Evolutionary conservation across 345 rosid genomes (phyloP).

Genomic region (Citrus maxima): DNA sequence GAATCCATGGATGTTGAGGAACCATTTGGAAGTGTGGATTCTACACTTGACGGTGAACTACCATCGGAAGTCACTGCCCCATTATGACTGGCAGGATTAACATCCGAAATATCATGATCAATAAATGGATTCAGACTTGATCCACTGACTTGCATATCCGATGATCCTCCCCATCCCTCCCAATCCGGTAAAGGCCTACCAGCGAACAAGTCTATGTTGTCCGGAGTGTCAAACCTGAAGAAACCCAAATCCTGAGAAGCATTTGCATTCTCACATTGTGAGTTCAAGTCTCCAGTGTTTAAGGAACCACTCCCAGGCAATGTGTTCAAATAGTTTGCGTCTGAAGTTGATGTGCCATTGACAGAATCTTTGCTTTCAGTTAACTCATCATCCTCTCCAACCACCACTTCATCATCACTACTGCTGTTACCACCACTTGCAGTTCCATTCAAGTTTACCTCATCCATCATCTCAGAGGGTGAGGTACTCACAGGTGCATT

Average conservation of each 20-base stretch:
- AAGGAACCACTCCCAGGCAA: constrained; percentile 23
- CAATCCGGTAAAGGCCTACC: constrained; percentile 70
- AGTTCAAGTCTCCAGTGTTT: constrained; percentile 17
- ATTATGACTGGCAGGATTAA: constrained; percentile 23
- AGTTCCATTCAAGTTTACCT: constrained; percentile 63
- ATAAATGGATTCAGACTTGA: constrained; percentile 66
- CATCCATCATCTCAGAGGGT: constrained; percentile 71
- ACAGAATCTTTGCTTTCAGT: constrained; percentile 44
- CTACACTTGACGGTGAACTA: constrained; percentile 34
- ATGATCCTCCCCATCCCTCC: constrained; percentile 82
- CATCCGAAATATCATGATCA: constrained; percentile 42
- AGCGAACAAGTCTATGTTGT: constrained; percentile 50
- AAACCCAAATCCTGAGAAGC: constrained; percentile 38
- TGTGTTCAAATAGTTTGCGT: constrained; percentile 26
- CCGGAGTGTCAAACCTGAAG: constrained; percentile 55
- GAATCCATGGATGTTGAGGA: constrained; percentile 36
- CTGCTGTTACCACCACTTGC: constrained; percentile 62
- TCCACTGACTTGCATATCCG: constrained; percentile 55
- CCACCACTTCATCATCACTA: constrained; percentile 92
- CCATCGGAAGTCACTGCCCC: constrained; percentile 34
- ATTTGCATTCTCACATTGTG: constrained; percentile 33
- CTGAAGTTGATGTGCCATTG: constrained; percentile 52
- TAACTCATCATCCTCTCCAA: constrained; percentile 70
- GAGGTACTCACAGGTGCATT: constrained; percentile 49
- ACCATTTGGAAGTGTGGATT: constrained; percentile 54